Base-by-base conservation (phyloP, 441 rosid species). In the Iberis amara region DNA sequence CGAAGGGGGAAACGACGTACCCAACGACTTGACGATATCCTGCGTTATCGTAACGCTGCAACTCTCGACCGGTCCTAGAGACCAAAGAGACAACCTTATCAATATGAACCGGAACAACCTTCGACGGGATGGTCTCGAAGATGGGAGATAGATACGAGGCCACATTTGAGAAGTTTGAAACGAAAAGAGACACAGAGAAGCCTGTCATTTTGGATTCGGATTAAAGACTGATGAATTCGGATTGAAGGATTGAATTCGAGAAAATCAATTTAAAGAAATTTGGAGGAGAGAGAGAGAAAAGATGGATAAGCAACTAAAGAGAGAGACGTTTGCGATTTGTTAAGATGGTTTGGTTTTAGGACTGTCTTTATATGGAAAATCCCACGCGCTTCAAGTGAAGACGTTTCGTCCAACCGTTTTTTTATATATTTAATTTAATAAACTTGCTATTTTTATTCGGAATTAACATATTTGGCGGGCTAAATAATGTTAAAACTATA, bases 11-110 rank as follows among this genome's bases (percentile, higher is more conserved):
- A 1, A 41, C 1, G 37, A 50, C 67, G 47, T 45, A 84, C 94
- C 92, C 94, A 14, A 79, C 94, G 68, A 84, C 94, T 65, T 72
- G 85, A 58, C 94, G 82, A 26, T 42, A 73, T 9, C 86, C 92
- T 3, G 63, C 27, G 54, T 31, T 37, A n/a, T 77, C 66, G 63
- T 81, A 84, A 24, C 89, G 81, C 50, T 84, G 92, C 46, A 76
- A 61, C 32, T 73, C 74, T 35, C 92, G 64, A 7, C 92, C 88
- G 47, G 88, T 74, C 4, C 92, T 80, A 21, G 86, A 73, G 57
- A 76, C 73, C 65, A 70, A 51, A 68, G 80, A 46, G 42, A 72
- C 74, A 64, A 73, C 68, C 33, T 73, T 73, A 13, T 70, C 79
- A 40, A 73, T 43, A 11, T 60, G 77, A 1, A 59, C 53, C 3